Conservation (phyloP, 441 rosid genomes). For the Macaranga tanarius region DNA sequence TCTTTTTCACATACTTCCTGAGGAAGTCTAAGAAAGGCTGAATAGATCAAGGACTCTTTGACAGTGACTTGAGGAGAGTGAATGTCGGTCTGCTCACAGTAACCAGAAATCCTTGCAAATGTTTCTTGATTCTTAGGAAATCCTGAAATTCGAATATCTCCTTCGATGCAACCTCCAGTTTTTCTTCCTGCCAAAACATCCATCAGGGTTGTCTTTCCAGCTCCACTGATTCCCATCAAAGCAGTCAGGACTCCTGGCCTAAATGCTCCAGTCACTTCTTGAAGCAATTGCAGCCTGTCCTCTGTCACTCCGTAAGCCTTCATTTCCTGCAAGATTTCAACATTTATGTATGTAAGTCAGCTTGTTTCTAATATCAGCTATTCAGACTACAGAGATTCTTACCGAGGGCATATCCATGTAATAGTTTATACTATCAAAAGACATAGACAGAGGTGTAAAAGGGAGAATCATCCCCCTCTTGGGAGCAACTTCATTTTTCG, state of each 20-base stretch:
- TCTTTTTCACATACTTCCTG: constrained; percentile 63
- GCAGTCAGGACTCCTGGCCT: constrained; percentile 94
- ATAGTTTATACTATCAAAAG: constrained; percentile 67
- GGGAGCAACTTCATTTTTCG: constrained; percentile 33
- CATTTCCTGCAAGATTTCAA: constrained; percentile 58
- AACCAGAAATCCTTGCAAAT: constrained; percentile 95
- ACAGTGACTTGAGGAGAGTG: constrained; percentile 95
- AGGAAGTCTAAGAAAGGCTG: constrained; percentile 85
- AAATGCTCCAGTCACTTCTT: constrained; percentile 75
- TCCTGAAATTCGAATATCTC: constrained; percentile 77
- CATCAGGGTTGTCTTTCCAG: constrained; percentile 96
- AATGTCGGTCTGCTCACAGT: constrained; percentile 88
- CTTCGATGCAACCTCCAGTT: constrained; percentile 83
- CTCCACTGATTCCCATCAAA: constrained; percentile 96
- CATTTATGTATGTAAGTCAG: too few species aligned
- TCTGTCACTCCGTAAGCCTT: constrained; percentile 67
- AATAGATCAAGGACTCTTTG: constrained; percentile 74
- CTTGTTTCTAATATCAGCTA: too few species aligned
- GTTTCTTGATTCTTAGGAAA: constrained; percentile 85
- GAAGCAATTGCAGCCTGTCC: constrained; percentile 66
- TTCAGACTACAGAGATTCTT: constrained; percentile 22
- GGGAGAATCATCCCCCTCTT: constrained; percentile 94
- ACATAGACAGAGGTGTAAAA: constrained; percentile 86
- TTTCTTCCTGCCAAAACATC: constrained; percentile 96
- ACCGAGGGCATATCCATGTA: constrained; percentile 93